These are phyloP conservation scores for Irpex sp. DNA, from an alignment of 1,284 basidiomycete species.

Conservation along the genomic window DNA sequence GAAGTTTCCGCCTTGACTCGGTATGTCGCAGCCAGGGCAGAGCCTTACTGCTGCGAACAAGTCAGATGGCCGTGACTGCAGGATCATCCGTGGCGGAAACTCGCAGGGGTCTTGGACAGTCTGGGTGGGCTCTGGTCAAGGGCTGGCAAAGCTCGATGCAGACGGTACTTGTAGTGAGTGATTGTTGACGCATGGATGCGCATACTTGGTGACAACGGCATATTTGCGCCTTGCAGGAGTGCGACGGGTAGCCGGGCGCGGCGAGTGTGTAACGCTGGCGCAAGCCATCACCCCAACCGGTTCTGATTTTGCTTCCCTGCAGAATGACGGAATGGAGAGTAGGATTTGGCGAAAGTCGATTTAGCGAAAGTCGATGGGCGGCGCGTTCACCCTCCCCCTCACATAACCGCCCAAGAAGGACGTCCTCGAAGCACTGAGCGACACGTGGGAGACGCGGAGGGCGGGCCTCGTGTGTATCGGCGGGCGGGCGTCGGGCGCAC, in stretches of 20 bases:
- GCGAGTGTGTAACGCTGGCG: neutral
- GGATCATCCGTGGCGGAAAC: neutral
- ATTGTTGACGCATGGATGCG: neutral
- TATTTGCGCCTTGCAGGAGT: neutral
- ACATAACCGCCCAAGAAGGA: neutral
- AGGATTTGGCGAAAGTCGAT: neutral
- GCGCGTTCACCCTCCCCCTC: neutral
- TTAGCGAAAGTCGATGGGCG: neutral
- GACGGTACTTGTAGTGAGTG: neutral
- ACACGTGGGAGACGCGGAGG: neutral
- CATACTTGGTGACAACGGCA: neutral
- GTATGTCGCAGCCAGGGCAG: neutral
- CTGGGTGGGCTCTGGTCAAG: neutral
- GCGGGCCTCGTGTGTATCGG: slow-evolving; percentile 8
- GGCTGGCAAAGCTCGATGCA: neutral
- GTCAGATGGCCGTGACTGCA: neutral
- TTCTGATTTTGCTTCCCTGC: neutral
- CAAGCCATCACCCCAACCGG: neutral
- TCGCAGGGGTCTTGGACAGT: neutral
- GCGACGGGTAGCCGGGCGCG: neutral
- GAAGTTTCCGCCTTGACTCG: neutral
- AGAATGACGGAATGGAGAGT: slow-evolving; percentile 4
- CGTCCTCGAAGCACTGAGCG: neutral
- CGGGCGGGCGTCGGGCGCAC: slow-evolving; percentile 1
- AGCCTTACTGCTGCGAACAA: neutral